Conservation (phyloP, 331 rosid species). For the Acacia pycnantha region DNA sequence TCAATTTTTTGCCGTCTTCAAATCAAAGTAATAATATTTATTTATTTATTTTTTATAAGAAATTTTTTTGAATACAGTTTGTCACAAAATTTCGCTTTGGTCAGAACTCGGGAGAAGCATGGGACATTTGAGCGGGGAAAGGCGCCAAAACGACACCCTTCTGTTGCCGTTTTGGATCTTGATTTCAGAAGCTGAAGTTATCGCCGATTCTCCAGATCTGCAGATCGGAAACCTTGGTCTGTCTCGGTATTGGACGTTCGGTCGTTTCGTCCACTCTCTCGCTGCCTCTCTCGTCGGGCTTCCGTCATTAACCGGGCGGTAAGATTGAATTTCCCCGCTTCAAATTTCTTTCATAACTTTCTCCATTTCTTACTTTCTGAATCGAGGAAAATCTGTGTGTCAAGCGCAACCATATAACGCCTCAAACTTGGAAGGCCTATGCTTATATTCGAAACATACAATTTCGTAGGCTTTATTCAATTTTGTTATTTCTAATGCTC, state of each 20-base stretch:
- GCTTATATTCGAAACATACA: background rate
- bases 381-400: background rate
- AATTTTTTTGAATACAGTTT: too few species aligned
- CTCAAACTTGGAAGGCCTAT: background rate
- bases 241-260: background rate
- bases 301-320: constrained; percentile 18
- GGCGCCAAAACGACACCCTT: background rate
- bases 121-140: background rate
- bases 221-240: constrained; percentile 19
- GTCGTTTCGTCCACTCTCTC: background rate
- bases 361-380: background rate
- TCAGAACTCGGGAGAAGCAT: background rate
- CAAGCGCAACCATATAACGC: background rate
- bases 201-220: constrained; percentile 15
- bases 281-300: background rate
- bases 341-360: background rate
- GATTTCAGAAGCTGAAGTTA: background rate
- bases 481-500: background rate
- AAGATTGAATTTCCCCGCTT: background rate
- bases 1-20: too few species aligned
- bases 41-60: too few species aligned
- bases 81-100: background rate
- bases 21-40: too few species aligned
- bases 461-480: background rate
- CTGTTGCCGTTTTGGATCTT: background rate